Conservation (phyloP, 257 asterid species). For the Jasminum sambac region DNA sequence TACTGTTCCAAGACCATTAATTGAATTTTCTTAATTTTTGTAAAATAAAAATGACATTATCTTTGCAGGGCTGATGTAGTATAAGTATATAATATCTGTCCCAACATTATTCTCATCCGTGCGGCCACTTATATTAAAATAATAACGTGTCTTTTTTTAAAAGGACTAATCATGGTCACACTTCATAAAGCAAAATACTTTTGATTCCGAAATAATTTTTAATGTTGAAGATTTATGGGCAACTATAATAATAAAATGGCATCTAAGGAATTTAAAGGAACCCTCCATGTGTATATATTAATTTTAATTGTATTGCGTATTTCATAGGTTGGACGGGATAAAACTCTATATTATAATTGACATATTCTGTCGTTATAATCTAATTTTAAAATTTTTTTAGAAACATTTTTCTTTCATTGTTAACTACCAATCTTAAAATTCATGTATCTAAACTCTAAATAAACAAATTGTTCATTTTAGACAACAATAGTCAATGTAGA, state of each 20-base stretch:
- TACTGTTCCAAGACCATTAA: no score
- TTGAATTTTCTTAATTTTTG: no score
- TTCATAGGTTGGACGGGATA: not conserved
- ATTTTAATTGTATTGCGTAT: not conserved
- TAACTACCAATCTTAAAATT: no score
- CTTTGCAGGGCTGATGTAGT: no score
- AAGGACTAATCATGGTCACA: constrained; percentile 1
- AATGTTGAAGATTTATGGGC: not conserved
- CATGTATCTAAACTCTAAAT: no score
- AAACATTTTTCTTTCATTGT: no score
- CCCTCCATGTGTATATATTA: not conserved
- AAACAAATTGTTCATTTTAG: no score
- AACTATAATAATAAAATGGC: not conserved
- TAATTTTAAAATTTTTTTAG: no score
- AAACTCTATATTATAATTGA: not conserved
- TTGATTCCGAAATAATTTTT: not conserved
- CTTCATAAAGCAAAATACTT: not conserved
- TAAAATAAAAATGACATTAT: no score
- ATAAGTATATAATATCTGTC: constrained; percentile 24
- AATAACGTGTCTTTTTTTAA: constrained; percentile 17
- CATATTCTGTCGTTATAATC: not conserved
- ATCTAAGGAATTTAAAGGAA: not conserved
- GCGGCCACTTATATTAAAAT: constrained; percentile 33
- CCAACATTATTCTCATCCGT: constrained; percentile 54
- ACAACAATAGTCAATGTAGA: no score